Evolutionary conservation across 768 basidiomycete genomes (phyloP).

Genomic region (Boletus insuetus): DNA sequence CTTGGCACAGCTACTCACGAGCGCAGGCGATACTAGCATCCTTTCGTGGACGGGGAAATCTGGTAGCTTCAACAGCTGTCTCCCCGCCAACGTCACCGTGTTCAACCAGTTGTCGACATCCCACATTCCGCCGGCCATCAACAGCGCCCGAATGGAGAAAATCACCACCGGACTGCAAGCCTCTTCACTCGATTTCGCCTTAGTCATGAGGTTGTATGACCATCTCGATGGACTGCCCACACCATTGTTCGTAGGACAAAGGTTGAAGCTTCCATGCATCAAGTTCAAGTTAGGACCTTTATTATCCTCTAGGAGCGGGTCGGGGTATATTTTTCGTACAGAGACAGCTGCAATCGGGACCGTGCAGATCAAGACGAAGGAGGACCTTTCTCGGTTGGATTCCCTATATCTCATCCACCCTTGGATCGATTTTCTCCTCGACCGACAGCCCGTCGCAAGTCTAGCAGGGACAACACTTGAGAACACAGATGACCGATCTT

Average conservation of each 20-base stretch:
- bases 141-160: background rate
- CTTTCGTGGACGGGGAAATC: background rate
- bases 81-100: background rate
- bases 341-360: background rate
- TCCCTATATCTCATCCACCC: background rate
- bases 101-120: background rate
- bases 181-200: background rate
- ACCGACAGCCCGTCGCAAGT: background rate
- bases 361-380: background rate
- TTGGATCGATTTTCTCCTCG: background rate
- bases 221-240: background rate
- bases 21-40: background rate
- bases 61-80: background rate
- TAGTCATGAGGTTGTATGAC: background rate
- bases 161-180: background rate
- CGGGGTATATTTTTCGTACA: background rate
- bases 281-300: constrained; percentile 1
- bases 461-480: background rate
- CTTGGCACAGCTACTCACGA: too few relatives aligned
- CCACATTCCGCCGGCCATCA: background rate
- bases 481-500: background rate
- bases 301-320: background rate
- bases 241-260: background rate
- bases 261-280: constrained; percentile 9
- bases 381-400: background rate